A percentile compares a stretch with the other conserved stretches of the same genome.
Conservation (phyloP, 768 basidiomycete genomes). For the Amanita thiersii region DNA sequence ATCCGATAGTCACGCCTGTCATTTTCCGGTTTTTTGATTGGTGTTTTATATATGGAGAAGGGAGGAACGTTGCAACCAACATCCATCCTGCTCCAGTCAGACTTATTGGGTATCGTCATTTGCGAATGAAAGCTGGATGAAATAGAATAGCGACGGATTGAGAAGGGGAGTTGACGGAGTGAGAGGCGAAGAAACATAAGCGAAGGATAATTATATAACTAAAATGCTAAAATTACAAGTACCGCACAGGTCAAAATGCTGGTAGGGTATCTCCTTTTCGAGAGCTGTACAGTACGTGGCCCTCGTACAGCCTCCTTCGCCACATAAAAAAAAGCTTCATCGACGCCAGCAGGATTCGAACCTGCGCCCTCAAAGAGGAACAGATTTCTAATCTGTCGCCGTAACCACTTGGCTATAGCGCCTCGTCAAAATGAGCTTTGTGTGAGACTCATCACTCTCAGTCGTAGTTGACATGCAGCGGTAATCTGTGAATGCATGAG, state of each 20-base stretch:
- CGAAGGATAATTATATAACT: too few relatives aligned
- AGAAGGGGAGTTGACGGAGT: neutral
- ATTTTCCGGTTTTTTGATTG: conserved; percentile 63
- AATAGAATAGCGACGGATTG: neutral
- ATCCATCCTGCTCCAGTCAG: conserved; percentile 27
- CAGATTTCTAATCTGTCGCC: conserved; percentile 64
- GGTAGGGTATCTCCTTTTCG: too few relatives aligned
- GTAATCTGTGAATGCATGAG: conserved; percentile 11
- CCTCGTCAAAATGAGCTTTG: conserved; percentile 20
- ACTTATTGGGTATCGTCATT: conserved; percentile 16
- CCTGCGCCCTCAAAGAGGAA: conserved; percentile 51
- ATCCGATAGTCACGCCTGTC: conserved; percentile 78
- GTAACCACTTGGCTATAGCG: conserved; percentile 67
- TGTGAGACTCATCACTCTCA: too few relatives aligned
- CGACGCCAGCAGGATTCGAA: conserved; percentile 58
- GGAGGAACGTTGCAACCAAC: conserved; percentile 24
- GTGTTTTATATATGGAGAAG: conserved; percentile 46
- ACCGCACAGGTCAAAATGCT: neutral
- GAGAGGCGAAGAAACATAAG: too few relatives aligned
- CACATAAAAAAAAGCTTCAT: conserved; percentile 11
- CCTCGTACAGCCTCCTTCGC: too few relatives aligned
- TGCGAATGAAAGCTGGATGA: neutral
- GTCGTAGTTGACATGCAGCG: conserved; percentile 8
- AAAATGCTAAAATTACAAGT: too few relatives aligned
- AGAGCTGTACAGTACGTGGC: too few relatives aligned